These are phyloP conservation scores for Porphyrellus sp. DNA, from an alignment of 1,284 basidiomycete species.

Conservation along the genomic window DNA sequence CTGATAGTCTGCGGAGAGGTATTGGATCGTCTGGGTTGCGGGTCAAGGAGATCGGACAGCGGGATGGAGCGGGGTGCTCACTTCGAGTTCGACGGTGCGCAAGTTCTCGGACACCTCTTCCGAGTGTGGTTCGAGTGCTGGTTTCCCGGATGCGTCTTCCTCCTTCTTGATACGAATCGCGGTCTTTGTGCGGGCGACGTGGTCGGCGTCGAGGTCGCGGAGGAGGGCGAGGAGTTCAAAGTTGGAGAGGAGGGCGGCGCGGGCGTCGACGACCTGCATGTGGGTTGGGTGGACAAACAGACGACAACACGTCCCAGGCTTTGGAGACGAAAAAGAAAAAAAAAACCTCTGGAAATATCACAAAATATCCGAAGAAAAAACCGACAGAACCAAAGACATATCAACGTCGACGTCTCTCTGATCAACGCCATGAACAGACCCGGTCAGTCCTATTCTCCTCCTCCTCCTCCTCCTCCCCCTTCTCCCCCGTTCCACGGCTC, in stretches of 20 bases:
- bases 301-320: constrained; percentile 26
- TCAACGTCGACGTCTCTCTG: constrained; percentile 3
- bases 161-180: constrained; percentile 70
- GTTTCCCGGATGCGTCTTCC: constrained; percentile 47
- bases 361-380: not conserved
- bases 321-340: constrained; percentile 20
- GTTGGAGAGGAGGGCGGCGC: constrained; percentile 81
- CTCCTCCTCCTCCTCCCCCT: not conserved
- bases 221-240: constrained; percentile 83
- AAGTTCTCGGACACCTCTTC: constrained; percentile 75
- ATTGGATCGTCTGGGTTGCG: constrained; percentile 66
- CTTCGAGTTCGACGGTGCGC: constrained; percentile 87
- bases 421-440: constrained; percentile 30
- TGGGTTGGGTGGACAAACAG: constrained; percentile 27
- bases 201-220: constrained; percentile 71
- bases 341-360: constrained; percentile 10
- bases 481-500: not conserved
- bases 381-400: constrained; percentile 1
- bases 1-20: constrained; percentile 72
- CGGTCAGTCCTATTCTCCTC: constrained; percentile 22
- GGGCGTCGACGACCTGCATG: constrained; percentile 60
- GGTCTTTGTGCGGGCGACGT: constrained; percentile 61
- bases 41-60: not conserved
- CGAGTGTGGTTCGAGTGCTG: constrained; percentile 37
- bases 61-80: constrained; percentile 36